Base-by-base conservation (phyloP, 495 filamentous ascomycete genomes). In the Trichoderma erinaceum region DNA sequence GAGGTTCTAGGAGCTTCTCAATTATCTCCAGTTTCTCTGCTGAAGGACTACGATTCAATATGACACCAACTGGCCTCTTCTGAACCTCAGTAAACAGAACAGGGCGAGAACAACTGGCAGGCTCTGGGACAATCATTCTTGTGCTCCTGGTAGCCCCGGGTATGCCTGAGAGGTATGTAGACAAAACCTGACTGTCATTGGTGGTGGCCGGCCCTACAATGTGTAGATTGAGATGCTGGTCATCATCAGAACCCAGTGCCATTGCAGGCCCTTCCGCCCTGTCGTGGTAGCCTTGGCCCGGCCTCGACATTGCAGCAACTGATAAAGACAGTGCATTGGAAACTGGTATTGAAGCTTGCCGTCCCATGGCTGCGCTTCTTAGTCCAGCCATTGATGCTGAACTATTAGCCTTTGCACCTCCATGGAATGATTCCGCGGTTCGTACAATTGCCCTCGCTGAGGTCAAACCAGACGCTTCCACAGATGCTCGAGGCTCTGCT, bases 1-100 rank as follows among this genome's bases (percentile, higher is more conserved):
- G 82, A 18, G 82, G 82, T 13, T 81, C 84, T 4, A 86, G 71
- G 12, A 86, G 80, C 69, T 86, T 82, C 69, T 85, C 82, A 44
- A 86, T 71, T 41, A 85, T 81, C 66, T 85, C 83, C 63, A 81
- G 80, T 64, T 86, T 83, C 66, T 83, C 79, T 29, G 81, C 81
- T 41, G 83, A 81, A 0, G 81, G 81, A 25, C 81, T 73, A n/a
- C 81, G 80, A 13, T 66, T 83, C 78, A 16, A 78, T 80, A 8
- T 79, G 80, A 67, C 82, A 81, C 13, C 83, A 75, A 29, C 82
- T 78, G 21, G 82, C 80, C 67, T 83, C 43, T 58, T 68, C 46
- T n/a, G 70, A 67, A 66, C 69, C 38, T 48, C 67, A 23, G 52
- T 68, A 66, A 44, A 70, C 16, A 38, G 63, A 23, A 67, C 65